Base-by-base conservation (phyloP, 2,329 filamentous ascomycete genomes). In the Colletotrichum acutatum region DNA sequence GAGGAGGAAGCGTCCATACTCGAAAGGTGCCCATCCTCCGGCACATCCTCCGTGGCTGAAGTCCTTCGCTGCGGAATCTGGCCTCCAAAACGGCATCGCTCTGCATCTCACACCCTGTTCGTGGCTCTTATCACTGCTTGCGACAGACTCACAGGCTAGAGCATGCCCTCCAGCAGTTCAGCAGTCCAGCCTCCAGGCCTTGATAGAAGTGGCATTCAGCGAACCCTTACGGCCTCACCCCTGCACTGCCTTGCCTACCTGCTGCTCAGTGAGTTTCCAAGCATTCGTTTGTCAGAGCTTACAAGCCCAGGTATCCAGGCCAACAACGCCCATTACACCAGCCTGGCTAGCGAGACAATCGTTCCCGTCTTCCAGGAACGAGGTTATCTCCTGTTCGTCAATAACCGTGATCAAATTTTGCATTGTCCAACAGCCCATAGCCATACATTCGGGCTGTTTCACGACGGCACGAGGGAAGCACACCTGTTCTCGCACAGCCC, bases 21-120 rank as follows among this genome's bases (percentile, higher is more conserved):
- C 57, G 52, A 68, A 71, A 16, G 34, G 64, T 68, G 58, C 64
- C 64, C 69, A 63, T 62, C 37, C 52, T 63, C 69, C 69, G 58
- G 58, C 64, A 49, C 64, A 59, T 62, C 52, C 52, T 63, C 64
- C 69, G 52, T 58, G 52, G 64, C 32, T 58, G 28, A n/a, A 67
- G 60, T 42, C 61, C 52, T 24, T 68, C 52, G 68, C 57, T 19
- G 49, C 34, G 68, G 37, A 49, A 53, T 49, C 46, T 30, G 54
- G 37, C 64, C 63, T 57, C 32, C 34, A 12, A 12, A 53, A 37
- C 32, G 59, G 49, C 42, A 46, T 68, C 66, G 24, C 32, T 46
- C n/a, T 49, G 42, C 19, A 49, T 49, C 11, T 9, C 42, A n/a
- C 7, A 49, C 42, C 37, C 37, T 49, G 42, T 49, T 49, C 19